Evolutionary conservation across 305 asterid species (phyloP), one percentile per base, ranked within the genome.

Genomic region (Solanum hybrid): DNA sequence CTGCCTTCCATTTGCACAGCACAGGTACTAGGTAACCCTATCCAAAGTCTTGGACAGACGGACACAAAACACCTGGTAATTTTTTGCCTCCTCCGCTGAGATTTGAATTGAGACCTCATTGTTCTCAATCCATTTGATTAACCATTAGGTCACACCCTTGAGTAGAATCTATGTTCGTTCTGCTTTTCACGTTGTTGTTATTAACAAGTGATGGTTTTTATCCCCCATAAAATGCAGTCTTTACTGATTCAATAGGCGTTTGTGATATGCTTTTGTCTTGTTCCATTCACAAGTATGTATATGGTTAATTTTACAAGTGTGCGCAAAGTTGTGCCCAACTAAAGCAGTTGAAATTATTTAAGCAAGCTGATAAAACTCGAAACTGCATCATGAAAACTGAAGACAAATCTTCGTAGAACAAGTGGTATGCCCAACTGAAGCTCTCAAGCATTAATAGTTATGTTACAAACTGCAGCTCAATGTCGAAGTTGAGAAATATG

Each of bases 51-150:
- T 33, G 14, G 39, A 17, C 8, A 32, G 2, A 77, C 11, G 6
- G 1, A 20, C 3, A 77, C 0, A 34, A 9, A 34, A 0, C 31
- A 79, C 31, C 10, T 34, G 0, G 45, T 33, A 14, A 2, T 9
- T 34, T 20, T 78, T 79, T 34, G 51, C 29, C 20, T 2, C 15
- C 8, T 10, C 4, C 0, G 0, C 1, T 33, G 4, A 0, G 2
- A 33, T 32, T 17, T 78, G 26, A 77, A 8, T 0, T 77, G 4
- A 7, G 41, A 8, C 27, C 27, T 15, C 5, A 9, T 77, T 0
- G 1, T 33, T 20, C 83, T 32, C 27, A 78, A 20, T 0, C 27
- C 83, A 78, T 10, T 78, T 33, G 8, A 33, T 78, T 78, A 0
- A 78, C 9, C 84, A 20, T 4, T 20, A 79, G 29, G 10, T 1